Evolutionary conservation across 2,329 filamentous ascomycete genomes (phyloP), one percentile per base, ranked within the genome.

Genomic region (Calonectria ilicicola): DNA sequence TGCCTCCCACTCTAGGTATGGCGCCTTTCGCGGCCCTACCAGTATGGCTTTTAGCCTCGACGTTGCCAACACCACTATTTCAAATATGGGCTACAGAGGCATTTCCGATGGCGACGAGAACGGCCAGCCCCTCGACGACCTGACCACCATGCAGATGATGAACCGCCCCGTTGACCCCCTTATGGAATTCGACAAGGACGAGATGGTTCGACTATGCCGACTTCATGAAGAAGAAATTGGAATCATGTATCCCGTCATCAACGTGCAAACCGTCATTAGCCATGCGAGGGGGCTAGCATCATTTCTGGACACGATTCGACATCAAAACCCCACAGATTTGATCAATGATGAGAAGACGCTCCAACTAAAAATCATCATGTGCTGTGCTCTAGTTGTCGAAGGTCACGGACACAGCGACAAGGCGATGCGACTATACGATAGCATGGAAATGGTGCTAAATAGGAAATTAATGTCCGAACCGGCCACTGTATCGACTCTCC

Each of bases 181-280:
- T 32, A 96, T 95, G 91, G 88, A 92, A 9, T 90, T 97, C 62
- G 90, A 90, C 67, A 92, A 93, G 79, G 91, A 95, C 42, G 95
- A 98, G 80, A 94, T 97, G 79, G 83, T 96, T 23, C 91, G 95
- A 1, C 85, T 98, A 17, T 95, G 94, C 76, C 89, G 91, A 17
- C 87, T 97, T 0, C 96, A 97, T 80, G 94, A 98, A 76, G 95
- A 98, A 78, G 96, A 98, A 81, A 93, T 97, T 79, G 95, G 95
- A 51, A 90, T 96, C 79, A 97, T 98, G 95, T 98, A 98, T 82
- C 96, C 96, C 0, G 90, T 98, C 5, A 83, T 98, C 58, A 90
- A 94, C 76, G 93, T 98, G 42, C 90, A 93, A 49, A 88, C 89
- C 49, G 86, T 97, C 46, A 91, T 94, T 44, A 86, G 87, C 7